Evolutionary conservation across 2,329 filamentous ascomycete species (phyloP), one percentile per base, ranked within the genome.

Genomic region (Exserohilum turcica): DNA sequence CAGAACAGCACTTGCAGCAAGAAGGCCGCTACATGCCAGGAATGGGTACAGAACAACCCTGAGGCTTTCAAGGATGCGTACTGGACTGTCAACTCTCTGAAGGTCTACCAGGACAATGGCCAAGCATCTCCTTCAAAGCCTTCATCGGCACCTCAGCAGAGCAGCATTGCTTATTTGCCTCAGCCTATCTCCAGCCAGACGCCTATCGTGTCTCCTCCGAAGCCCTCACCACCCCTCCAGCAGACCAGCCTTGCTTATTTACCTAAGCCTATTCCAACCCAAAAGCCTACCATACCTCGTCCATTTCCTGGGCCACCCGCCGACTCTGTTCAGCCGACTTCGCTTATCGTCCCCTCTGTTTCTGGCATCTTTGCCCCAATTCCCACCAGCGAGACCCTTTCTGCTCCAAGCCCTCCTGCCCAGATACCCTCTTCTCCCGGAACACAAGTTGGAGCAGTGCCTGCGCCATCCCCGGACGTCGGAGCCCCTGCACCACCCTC

Each of bases 1-100:
- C 66, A 68, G 43, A 67, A 72, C 28, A 80, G 86, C 54, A 80
- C 82, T 37, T 92, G 89, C 73, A 76, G 80, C 1, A 75, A 81
- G 35, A 79, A 84, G 60, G 89, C 85, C 0, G 57, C 75, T 33
- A 86, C 85, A 0, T 96, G 92, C 78, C 70, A 86, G 24, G 83
- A 85, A 19, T 96, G 85, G 71, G 92, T 96, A 18, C 79, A 80
- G 48, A 78, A 82, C 62, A 89, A 92, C 73, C 89, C 91, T 0
- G 67, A 74, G 7, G 89, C 81, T 10, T 96, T 94, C 72, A 69
- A 76, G 16, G 82, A 92, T 19, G 84, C 89, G 1, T 95, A 88
- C 77, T 96, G 91, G 89, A 76, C 84, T 54, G 82, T 96, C 75
- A 76, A 76, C 31, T 68, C 73, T 6, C 50, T 77, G 44, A 76